Evolutionary conservation across 371 early-diverging fungal species (phyloP), one percentile per base, ranked within the genome.

Genomic region (Chytridium lagenaria): DNA sequence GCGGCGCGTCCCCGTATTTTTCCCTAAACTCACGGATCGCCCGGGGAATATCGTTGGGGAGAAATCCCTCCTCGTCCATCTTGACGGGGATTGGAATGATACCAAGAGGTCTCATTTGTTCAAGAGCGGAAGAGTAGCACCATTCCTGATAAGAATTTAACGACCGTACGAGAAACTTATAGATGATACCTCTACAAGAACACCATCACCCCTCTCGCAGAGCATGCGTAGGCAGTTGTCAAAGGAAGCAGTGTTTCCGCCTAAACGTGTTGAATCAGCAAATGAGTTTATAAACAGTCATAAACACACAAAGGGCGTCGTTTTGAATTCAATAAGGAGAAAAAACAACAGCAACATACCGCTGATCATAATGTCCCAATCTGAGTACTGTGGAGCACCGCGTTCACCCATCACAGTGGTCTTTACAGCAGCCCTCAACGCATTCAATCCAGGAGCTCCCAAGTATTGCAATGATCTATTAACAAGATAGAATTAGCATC

Each of bases 71-170:
- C 3, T 12, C 52, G 49, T 73, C 73, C 23, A 68, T 57, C 23
- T 68, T 68, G 15, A 73, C 68, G 2, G 69, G 73, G 59, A 73
- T 44, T 12, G 65, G 67, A 30, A 59, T 44, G 22, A 68, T 1
- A 22, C 73, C 68, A 3, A 68, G 36, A 23, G 73, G 69, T 34
- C n/a, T 49, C 69, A 73, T 67, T 44, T 68, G 52, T n/a, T 73
- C 73, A 16, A 73, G 23, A 30, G 68, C 68, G 12, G 61, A 40
- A 23, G 70, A 49, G 61, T 59, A 70, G 52, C 33, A 40, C 33
- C 26, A 66, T 66, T 66, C 67, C 67, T 38, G 15, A 16, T 38
- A 3, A 49, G 15, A 66, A 30, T 10, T 55, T 55, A 55, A 55
- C 30, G 26, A 22, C 7, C 44, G 19, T 23, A 36, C 2, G 7